phyloP scores from a whole-genome alignment of 75 land plant species.

The Pinus taeda region DNA sequence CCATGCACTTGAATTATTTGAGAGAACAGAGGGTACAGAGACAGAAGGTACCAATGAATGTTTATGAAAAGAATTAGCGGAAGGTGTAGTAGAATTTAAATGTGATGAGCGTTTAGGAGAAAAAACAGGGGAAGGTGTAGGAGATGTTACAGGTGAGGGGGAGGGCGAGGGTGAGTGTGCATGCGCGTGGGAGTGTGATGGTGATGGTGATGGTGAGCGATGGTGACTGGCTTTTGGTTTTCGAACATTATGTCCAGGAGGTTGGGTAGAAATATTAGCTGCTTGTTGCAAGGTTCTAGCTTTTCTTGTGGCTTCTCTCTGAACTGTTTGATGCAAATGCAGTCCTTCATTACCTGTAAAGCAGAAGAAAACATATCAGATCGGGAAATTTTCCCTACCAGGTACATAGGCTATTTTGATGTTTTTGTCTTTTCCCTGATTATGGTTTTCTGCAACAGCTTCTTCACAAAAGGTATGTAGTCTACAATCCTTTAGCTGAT shows the following conservation, averaged over 20 bases:
- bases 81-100: constrained; percentile 13
- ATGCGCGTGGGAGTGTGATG: not conserved
- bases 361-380: not conserved
- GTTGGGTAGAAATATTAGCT: not conserved
- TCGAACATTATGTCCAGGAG: too few relatives aligned
- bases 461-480: too few relatives aligned
- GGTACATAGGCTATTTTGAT: too few relatives aligned
- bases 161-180: not conserved
- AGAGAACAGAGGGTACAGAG: not conserved
- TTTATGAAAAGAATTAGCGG: constrained; percentile 17
- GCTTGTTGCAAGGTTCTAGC: not conserved
- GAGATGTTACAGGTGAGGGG: not conserved
- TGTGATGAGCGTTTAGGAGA: not conserved
- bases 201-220: not conserved
- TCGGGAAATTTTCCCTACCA: too few relatives aligned
- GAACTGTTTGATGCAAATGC: not conserved
- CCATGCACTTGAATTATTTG: not conserved
- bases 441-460: too few relatives aligned
- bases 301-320: not conserved
- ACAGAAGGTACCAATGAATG: constrained; percentile 6
- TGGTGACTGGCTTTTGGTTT: too few relatives aligned
- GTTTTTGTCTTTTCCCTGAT: too few relatives aligned
- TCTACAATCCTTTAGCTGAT: too few relatives aligned
- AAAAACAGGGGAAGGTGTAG: not conserved
- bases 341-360: constrained; percentile 3